Evolutionary conservation across 2,329 filamentous ascomycete species (phyloP), one percentile per base, ranked within the genome.

Genomic region (Ceratocystis alfenasii): DNA sequence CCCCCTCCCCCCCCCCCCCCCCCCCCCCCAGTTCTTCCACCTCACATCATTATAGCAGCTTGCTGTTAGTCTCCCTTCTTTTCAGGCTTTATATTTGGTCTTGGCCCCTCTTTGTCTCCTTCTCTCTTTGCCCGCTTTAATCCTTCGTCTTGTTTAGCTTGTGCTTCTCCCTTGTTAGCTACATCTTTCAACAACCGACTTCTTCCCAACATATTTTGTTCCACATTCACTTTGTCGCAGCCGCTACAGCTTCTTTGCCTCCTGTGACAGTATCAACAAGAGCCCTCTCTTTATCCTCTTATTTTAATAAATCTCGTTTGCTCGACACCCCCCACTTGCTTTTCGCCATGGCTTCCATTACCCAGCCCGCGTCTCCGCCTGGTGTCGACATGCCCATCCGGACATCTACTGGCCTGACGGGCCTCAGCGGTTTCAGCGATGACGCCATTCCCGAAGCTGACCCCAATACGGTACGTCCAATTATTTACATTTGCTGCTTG

Each of bases 361-460:
- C 46, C 30, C 60, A 63, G n/a, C 64, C 63, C 6, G 53, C 30
- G 15, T 68, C 66, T 44, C 63, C 66, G 28, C 46, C 53, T 28
- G 50, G 28, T 45, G 66, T 36, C 17, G 60, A 66, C 15, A 48
- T 65, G 22, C 66, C 66, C 22, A 48, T 63, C n/a, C 66, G 66
- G 48, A 45, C 57, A 6, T 36, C 55, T 25, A 67, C 66, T 25
- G 66, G 66, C 50, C 63, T 67, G 15, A 67, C 66, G 28, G 66
- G 55, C 57, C 46, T 78, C 41, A 80, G 78, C 72, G 72, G 73
- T 66, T 73, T 78, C 65, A 79, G 77, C 74, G 83, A 85, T n/a
- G 83, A 84, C 67, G 82, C 82, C 50, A 74, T 85, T 53, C 81
- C 82, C 6, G 82, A 83, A 65, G 75, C 79, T 41, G 83, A 86